These are phyloP conservation scores for Rhizoclosmatium hyalinum DNA, from an alignment of 371 early-diverging fungal genomes.

Conservation along the genomic window DNA sequence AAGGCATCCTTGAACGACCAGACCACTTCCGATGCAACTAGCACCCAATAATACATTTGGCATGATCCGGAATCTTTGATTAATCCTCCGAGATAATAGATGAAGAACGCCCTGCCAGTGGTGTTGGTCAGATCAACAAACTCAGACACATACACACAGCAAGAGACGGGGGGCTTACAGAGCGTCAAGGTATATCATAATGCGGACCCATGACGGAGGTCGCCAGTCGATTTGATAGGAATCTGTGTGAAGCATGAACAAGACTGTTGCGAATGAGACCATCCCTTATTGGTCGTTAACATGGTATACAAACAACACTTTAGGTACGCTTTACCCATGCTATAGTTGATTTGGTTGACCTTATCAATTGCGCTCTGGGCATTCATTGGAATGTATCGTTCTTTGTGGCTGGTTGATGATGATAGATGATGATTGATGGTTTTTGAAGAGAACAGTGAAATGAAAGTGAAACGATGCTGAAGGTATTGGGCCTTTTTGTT, in stretches of 20 bases:
- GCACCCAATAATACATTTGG: neutral
- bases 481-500: no score
- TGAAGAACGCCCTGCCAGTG: neutral
- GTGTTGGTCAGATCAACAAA: no score
- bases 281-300: constrained; percentile 1
- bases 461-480: no score
- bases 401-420: no score
- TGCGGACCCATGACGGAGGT: constrained; percentile 14
- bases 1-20: constrained; percentile 21
- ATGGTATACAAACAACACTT: neutral
- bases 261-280: constrained; percentile 16
- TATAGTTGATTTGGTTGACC: neutral
- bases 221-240: neutral
- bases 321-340: neutral
- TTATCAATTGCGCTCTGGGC: neutral
- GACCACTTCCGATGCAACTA: neutral
- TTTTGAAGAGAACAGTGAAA: no score
- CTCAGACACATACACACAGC: no score
- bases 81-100: neutral
- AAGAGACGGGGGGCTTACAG: neutral
- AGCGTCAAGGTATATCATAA: constrained; percentile 23
- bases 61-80: neutral
- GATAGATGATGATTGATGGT: no score
- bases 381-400: no score
- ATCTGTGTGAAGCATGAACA: constrained; percentile 29